Evolutionary conservation across 2,329 filamentous ascomycete species (phyloP).

Genomic region (Colletotrichum eleusines): DNA sequence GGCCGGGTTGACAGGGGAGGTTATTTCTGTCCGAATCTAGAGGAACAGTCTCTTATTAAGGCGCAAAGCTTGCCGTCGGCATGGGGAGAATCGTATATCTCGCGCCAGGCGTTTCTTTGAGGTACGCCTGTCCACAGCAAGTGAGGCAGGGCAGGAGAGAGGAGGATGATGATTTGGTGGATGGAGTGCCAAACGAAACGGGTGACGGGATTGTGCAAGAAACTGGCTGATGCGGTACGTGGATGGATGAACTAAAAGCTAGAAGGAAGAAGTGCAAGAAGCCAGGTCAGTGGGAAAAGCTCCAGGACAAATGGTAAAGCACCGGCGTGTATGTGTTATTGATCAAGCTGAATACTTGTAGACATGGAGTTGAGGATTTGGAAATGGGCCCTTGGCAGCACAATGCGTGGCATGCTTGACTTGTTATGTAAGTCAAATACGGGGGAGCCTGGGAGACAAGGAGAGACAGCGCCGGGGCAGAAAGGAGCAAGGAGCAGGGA

Average conservation of each 20-base stretch:
- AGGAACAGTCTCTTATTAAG: background rate
- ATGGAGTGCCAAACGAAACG: conserved; percentile 10
- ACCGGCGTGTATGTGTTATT: conserved; percentile 33
- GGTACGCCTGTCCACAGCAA: background rate
- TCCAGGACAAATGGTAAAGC: conserved; percentile 12
- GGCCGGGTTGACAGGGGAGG: background rate
- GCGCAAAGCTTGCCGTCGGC: background rate
- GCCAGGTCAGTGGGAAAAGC: conserved; percentile 13
- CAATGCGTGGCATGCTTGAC: conserved; percentile 41
- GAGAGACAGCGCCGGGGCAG: conserved; percentile 15
- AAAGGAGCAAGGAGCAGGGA: conserved; percentile 10
- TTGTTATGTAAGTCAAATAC: conserved; percentile 42
- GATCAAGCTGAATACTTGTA: conserved; percentile 36
- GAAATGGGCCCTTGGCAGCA: conserved; percentile 33
- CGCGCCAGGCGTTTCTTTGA: conserved; percentile 4
- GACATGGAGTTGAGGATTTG: conserved; percentile 40
- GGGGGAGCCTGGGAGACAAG: conserved; percentile 38
- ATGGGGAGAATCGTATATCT: background rate
- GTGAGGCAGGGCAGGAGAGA: background rate
- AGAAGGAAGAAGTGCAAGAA: conserved; percentile 19
- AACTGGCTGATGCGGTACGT: conserved; percentile 1
- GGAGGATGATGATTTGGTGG: conserved; percentile 7
- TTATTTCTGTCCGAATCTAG: background rate
- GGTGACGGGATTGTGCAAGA: conserved; percentile 4
- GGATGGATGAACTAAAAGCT: conserved; percentile 21